Conservation (phyloP, 495 filamentous ascomycete genomes). For the Penicillium verhagenii region DNA sequence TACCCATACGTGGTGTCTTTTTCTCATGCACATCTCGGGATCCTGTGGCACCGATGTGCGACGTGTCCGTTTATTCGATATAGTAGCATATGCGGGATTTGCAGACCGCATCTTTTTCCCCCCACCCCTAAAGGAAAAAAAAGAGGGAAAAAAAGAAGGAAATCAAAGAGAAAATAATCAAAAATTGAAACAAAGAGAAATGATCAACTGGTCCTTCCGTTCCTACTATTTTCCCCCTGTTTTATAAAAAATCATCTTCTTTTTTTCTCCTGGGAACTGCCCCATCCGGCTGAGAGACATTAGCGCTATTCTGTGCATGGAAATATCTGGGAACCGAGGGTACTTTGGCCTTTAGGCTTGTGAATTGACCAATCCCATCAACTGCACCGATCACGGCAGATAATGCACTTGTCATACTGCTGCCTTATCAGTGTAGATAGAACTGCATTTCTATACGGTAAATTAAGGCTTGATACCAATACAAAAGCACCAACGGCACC, state of each 20-base stretch:
- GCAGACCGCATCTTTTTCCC: slow-evolving; percentile 23
- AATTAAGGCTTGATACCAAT: neutral
- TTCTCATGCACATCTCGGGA: slow-evolving; percentile 4
- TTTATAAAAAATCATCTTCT: too few species aligned
- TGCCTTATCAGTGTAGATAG: slow-evolving; percentile 16
- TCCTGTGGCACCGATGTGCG: slow-evolving; percentile 4
- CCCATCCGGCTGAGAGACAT: neutral
- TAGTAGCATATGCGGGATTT: slow-evolving; percentile 7
- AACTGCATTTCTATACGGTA: neutral
- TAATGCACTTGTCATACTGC: slow-evolving; percentile 27
- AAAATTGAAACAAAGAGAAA: too few species aligned
- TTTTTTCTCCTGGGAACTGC: neutral
- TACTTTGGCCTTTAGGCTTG: neutral
- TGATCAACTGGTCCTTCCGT: too few species aligned
- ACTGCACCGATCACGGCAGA: slow-evolving; percentile 24
- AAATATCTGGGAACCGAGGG: neutral
- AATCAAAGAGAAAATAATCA: too few species aligned
- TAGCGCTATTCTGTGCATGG: neutral
- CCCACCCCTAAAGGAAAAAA: slow-evolving; percentile 12
- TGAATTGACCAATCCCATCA: neutral
- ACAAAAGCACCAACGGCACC: neutral
- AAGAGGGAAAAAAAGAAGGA: too few species aligned
- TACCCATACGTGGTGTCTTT: slow-evolving; percentile 6
- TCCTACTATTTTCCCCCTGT: too few species aligned
- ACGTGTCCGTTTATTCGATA: slow-evolving; percentile 7